Evolutionary conservation across 2,329 filamentous ascomycete species (phyloP).

Genomic region (Fusarium mundagurra): DNA sequence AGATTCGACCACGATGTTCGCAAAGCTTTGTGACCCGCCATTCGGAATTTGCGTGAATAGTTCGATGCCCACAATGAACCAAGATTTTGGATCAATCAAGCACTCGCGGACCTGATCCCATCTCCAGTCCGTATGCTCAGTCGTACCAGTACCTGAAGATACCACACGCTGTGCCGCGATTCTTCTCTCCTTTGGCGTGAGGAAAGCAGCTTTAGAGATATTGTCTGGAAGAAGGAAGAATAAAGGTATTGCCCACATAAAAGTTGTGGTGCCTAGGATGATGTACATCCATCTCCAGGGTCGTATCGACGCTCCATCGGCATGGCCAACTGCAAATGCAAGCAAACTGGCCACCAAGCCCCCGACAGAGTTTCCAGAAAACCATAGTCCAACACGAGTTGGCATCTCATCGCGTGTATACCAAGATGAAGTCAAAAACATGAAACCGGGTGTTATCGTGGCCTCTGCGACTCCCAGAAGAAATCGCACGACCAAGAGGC

Average conservation of each 20-base stretch:
- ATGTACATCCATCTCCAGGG: conserved; percentile 70
- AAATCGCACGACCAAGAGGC: conserved; percentile 62
- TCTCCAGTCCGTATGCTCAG: conserved; percentile 59
- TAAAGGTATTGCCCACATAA: conserved; percentile 61
- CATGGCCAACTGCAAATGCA: conserved; percentile 66
- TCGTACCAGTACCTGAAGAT: conserved; percentile 61
- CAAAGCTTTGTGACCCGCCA: conserved; percentile 68
- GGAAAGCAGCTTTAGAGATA: conserved; percentile 66
- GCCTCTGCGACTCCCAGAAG: conserved; percentile 66
- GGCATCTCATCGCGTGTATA: conserved; percentile 67
- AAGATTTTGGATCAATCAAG: conserved; percentile 67
- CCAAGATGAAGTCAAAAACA: conserved; percentile 66
- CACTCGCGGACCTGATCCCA: conserved; percentile 64
- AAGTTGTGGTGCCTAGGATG: conserved; percentile 61
- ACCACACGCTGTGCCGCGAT: conserved; percentile 58
- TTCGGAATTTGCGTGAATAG: conserved; percentile 68
- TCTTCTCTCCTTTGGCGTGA: conserved; percentile 62
- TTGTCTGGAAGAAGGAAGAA: conserved; percentile 61
- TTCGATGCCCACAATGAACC: conserved; percentile 65
- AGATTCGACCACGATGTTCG: conserved; percentile 65
- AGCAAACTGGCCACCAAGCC: conserved; percentile 60
- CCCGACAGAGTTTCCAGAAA: conserved; percentile 60
- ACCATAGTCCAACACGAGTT: conserved; percentile 65
- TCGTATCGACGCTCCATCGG: conserved; percentile 52
- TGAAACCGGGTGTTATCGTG: conserved; percentile 63